Evolutionary conservation across 2,329 filamentous ascomycete species (phyloP).

Genomic region (Curvularia eragrostidis): DNA sequence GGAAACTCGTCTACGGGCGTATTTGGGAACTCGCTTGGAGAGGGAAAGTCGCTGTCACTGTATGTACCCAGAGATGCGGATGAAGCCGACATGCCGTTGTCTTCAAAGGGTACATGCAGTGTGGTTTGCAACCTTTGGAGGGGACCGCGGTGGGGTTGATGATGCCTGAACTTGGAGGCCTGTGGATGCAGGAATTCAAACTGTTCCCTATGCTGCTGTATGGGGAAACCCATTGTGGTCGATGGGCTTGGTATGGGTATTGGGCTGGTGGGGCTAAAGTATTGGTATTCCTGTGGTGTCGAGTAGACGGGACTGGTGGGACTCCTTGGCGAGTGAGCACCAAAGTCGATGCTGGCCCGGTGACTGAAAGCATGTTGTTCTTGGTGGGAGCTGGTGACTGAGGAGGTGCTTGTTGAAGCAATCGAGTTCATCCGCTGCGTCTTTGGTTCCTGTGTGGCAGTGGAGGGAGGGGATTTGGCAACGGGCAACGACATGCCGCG

Average conservation of each 20-base stretch:
- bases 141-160: constrained; percentile 48
- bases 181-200: constrained; percentile 46
- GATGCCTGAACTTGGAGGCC: constrained; percentile 48
- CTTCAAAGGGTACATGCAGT: constrained; percentile 51
- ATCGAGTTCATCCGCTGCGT: constrained; percentile 34
- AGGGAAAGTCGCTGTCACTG: constrained; percentile 57
- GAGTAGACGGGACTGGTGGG: constrained; percentile 48
- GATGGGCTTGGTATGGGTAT: constrained; percentile 50
- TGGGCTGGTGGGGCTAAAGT: constrained; percentile 48
- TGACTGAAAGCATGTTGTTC: constrained; percentile 36
- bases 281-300: constrained; percentile 46
- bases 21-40: constrained; percentile 56
- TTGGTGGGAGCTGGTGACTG: constrained; percentile 31
- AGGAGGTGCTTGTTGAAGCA: constrained; percentile 28
- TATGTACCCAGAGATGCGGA: constrained; percentile 56
- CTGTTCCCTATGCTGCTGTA: constrained; percentile 50
- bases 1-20: constrained; percentile 55
- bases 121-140: constrained; percentile 54
- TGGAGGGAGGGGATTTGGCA: constrained; percentile 52
- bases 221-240: constrained; percentile 48
- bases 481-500: constrained; percentile 81
- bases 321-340: constrained; percentile 43
- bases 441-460: constrained; percentile 39
- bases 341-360: constrained; percentile 46
- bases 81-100: constrained; percentile 53